Evolutionary conservation across 2,329 filamentous ascomycete genomes (phyloP).

Genomic region (Hypoxylon sp.): DNA sequence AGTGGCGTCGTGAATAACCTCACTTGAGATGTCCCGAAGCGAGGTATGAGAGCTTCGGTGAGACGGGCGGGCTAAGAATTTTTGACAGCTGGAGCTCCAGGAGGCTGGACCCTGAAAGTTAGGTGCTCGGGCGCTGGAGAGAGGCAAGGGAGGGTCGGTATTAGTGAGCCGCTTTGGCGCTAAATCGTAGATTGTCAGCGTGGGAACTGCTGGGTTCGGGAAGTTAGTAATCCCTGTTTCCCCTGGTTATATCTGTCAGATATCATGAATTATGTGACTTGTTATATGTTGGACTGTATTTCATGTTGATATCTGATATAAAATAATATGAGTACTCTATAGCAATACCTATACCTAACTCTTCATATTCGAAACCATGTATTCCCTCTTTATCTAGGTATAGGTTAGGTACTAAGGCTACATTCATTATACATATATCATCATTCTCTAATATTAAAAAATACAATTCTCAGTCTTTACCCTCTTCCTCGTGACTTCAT

Average conservation of each 20-base stretch:
- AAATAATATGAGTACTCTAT: neutral
- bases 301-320: neutral
- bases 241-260: neutral
- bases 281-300: neutral
- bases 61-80: constrained; percentile 23
- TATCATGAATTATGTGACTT: neutral
- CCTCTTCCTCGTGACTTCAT: neutral
- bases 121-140: constrained; percentile 19
- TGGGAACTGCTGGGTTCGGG: constrained; percentile 43
- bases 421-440: neutral
- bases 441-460: neutral
- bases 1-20: neutral
- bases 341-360: too few species aligned
- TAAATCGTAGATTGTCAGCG: constrained; percentile 14
- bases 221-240: constrained; percentile 13
- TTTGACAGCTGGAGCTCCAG: constrained; percentile 8
- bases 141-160: neutral
- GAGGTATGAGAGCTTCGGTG: constrained; percentile 14
- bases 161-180: constrained; percentile 18
- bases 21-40: neutral
- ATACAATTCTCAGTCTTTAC: neutral
- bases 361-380: neutral
- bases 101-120: constrained; percentile 8
- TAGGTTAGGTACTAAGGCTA: neutral
- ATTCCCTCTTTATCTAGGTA: neutral